Evolutionary conservation across 2,329 filamentous ascomycete genomes (phyloP), one percentile per base, ranked within the genome.

Genomic region (Fusarium fracticaudum): DNA sequence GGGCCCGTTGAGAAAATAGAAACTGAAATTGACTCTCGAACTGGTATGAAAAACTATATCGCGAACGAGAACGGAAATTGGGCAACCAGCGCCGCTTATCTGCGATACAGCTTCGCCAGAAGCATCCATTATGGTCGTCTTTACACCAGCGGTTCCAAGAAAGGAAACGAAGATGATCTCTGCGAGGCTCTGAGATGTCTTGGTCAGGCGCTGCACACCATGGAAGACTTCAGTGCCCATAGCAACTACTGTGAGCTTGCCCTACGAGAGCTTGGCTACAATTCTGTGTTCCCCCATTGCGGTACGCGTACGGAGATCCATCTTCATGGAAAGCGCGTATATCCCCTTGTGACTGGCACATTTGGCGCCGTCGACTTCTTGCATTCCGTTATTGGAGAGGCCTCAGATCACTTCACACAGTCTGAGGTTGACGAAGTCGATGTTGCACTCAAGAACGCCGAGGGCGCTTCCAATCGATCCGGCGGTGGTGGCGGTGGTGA

Each of bases 41-140:
- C 94, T 2, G 95, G 95, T n/a, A 98, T 99, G 96, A 99, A 98
- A 84, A 98, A 98, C 81, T 99, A 99, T 82, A 98, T 99, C 76
- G 91, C 96, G 69, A 98, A 98, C 79, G 96, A 98, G 81, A 86
- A 85, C 20, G 94, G 95, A 9, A 89, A 90, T 45, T 98, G 95
- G 93, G 94, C 95, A 3, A 99, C 96, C 26, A 98, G 95, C 72
- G 86, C 93, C 13, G 95, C 93, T 44, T 98, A 96, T 79, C 87
- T 98, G 68, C 91, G 91, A 76, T 94, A 90, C 83, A 95, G 93
- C 77, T 87, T 96, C 71, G 87, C 87, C 20, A 89, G 93, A 68
- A 90, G 91, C 80, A 93, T 96, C 71, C 93, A 96, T 82, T 95
- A 89, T 76, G 94, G 93, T 20, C 88, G 94, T 41, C 83, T 93